A percentile compares a stretch with the other conserved stretches of the same genome.
These are phyloP conservation scores for Phyllostachys edulis DNA, from an alignment of 176 grass and related monocot genomes.

Conservation along the genomic window DNA sequence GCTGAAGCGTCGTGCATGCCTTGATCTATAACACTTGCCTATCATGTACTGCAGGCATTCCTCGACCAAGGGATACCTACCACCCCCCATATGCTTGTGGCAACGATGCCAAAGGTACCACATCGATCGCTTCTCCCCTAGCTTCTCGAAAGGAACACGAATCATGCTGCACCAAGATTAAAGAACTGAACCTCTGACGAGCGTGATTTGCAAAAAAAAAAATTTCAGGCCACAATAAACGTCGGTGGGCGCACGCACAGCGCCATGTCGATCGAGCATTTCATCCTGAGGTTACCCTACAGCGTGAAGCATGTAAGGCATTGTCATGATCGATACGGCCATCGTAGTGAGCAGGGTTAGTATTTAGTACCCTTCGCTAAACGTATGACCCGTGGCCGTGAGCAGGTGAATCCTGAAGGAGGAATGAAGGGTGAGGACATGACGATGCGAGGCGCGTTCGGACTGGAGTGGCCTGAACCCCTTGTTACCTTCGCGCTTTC, in stretches of 20 bases:
- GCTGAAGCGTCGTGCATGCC: not conserved
- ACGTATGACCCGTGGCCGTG: not conserved
- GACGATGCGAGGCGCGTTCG: constrained; percentile 46
- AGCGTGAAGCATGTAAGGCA: constrained; percentile 66
- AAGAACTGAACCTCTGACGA: constrained; percentile 8
- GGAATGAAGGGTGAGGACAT: constrained; percentile 37
- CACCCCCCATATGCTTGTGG: constrained; percentile 69
- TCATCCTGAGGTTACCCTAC: constrained; percentile 82
- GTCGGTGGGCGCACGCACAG: constrained; percentile 74
- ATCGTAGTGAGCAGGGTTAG: not conserved
- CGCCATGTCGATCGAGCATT: constrained; percentile 97
- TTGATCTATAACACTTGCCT: constrained; percentile 1
- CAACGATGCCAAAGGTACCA: constrained; percentile 86
- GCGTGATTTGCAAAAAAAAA: not conserved
- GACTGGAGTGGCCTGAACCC: constrained; percentile 94
- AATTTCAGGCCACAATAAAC: constrained; percentile 65
- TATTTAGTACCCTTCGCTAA: not conserved
- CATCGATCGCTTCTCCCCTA: not conserved
- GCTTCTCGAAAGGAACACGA: not conserved
- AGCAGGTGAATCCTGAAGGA: constrained; percentile 47
- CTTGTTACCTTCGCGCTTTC: constrained; percentile 91
- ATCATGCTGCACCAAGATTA: not conserved
- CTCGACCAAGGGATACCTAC: constrained; percentile 90
- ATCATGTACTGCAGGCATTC: constrained; percentile 68
- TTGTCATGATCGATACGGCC: constrained; percentile 4